phyloP scores from a whole-genome alignment of 1,284 basidiomycete genomes.

The Tausonia pullulans region DNA sequence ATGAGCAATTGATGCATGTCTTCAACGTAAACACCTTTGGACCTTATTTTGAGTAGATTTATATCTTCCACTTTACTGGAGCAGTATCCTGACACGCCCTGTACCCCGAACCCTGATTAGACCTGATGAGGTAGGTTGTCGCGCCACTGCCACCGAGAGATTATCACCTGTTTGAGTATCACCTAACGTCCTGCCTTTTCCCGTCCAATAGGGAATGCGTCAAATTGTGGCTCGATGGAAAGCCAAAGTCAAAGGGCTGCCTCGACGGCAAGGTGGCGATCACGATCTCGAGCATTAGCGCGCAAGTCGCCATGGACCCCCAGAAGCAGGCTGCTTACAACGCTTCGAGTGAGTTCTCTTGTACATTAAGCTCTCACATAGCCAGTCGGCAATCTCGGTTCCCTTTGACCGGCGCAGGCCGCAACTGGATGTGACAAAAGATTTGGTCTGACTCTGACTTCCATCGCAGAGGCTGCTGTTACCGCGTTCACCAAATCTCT shows the following conservation, averaged over 20 bases:
- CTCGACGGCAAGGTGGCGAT: background rate
- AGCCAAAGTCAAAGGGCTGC: conserved; percentile 1
- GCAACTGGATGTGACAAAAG: too few species aligned
- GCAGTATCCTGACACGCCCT: too few species aligned
- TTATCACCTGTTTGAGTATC: background rate
- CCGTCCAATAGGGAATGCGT: background rate
- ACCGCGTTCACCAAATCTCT: conserved; percentile 10
- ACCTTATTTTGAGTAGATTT: background rate
- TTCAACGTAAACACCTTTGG: conserved; percentile 11
- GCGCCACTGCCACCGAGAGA: background rate
- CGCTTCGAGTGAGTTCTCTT: background rate
- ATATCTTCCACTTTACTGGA: too few species aligned
- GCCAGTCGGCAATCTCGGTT: background rate
- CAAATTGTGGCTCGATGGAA: background rate
- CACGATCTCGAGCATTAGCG: background rate
- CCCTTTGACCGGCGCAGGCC: background rate
- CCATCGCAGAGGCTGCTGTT: background rate
- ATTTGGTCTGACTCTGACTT: background rate
- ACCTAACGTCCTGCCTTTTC: background rate
- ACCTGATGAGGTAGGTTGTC: conserved; percentile 2
- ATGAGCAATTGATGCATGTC: background rate
- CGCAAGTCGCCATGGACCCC: conserved; percentile 5
- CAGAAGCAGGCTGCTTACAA: background rate
- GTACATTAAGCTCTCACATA: too few species aligned
- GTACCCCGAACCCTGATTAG: too few species aligned